Evolutionary conservation across 805 yeast species (phyloP).

Genomic region (Myxozyma neotropica): DNA sequence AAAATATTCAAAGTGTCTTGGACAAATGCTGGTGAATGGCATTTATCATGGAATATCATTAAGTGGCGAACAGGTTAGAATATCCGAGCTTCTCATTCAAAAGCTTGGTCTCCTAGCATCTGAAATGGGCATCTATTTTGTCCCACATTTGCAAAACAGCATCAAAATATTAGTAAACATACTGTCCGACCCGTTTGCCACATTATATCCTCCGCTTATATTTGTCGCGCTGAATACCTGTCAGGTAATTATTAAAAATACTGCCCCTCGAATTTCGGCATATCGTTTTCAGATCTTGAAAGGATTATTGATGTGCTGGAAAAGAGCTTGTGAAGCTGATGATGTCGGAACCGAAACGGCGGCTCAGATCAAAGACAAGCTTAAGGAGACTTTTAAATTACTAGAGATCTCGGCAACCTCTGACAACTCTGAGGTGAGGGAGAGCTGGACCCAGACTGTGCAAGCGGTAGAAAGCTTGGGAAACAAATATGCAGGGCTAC

Average conservation of each 20-base stretch:
- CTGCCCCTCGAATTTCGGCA: slow-evolving; percentile 7
- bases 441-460: slow-evolving; percentile 2
- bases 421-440: neutral
- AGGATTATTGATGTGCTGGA: slow-evolving; percentile 29
- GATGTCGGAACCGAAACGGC: neutral
- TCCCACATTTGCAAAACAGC: slow-evolving; percentile 15
- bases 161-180: slow-evolving; percentile 10
- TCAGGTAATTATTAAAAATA: slow-evolving; percentile 1
- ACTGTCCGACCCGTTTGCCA: slow-evolving; percentile 28
- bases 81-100: slow-evolving; percentile 14
- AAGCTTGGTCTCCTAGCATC: slow-evolving; percentile 14
- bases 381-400: neutral
- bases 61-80: slow-evolving; percentile 25
- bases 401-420: neutral
- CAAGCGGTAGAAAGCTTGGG: neutral
- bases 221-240: slow-evolving; percentile 12
- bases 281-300: slow-evolving; percentile 21
- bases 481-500: neutral
- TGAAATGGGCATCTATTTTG: slow-evolving; percentile 17
- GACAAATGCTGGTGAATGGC: slow-evolving; percentile 17
- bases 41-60: slow-evolving; percentile 15
- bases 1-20: slow-evolving; percentile 9
- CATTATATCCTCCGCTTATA: slow-evolving; percentile 26
- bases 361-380: neutral
- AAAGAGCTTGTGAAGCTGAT: slow-evolving; percentile 8